phyloP scores from a whole-genome alignment of 75 land plant species.

The Selaginella tamariscina region DNA sequence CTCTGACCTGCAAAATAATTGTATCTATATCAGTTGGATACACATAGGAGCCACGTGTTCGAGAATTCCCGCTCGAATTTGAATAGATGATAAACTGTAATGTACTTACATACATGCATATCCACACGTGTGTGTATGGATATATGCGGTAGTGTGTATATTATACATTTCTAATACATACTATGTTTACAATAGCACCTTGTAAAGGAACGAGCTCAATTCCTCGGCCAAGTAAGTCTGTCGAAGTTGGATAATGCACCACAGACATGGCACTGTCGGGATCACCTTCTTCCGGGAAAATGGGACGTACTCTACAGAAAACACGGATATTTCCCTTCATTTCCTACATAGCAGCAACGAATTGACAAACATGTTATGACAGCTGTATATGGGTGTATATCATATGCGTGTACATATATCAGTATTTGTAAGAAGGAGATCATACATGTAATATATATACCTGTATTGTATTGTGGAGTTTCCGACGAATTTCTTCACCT shows the following conservation, averaged over 20 bases:
- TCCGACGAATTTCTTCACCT: background rate
- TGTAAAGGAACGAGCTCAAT: background rate
- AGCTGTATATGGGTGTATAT: background rate
- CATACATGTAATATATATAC: background rate
- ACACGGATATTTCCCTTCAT: slow-evolving; percentile 8
- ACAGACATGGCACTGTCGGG: background rate
- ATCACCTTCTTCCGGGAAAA: slow-evolving; percentile 5
- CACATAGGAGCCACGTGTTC: no score
- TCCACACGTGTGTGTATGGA: no score
- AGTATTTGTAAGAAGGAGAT: background rate
- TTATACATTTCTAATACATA: background rate
- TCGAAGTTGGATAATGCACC: slow-evolving; percentile 4
- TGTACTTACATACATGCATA: no score
- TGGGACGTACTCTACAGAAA: slow-evolving; percentile 5
- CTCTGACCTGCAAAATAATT: background rate
- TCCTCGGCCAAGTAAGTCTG: slow-evolving; percentile 6
- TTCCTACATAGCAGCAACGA: background rate
- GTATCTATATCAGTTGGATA: background rate
- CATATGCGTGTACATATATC: background rate
- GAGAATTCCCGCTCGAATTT: no score
- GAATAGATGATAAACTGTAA: no score
- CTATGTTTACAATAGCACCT: background rate
- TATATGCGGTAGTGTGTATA: background rate
- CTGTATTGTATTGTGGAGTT: slow-evolving; percentile 8
- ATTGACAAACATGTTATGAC: no score